Evolutionary conservation across 1,139 yeast genomes (phyloP).

Genomic region (Pichia sp.): DNA sequence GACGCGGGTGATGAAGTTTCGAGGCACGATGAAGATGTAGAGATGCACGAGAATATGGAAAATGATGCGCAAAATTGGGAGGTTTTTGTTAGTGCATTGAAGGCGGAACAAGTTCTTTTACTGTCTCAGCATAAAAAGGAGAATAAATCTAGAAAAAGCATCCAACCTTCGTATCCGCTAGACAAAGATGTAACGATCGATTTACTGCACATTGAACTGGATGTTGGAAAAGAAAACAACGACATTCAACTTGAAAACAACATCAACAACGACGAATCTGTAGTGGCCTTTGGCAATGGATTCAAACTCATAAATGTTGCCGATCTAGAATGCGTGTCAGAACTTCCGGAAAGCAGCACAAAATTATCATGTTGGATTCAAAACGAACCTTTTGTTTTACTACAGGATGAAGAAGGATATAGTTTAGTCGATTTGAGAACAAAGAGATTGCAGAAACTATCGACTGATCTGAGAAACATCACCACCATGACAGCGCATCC

Average conservation of each 20-base stretch:
- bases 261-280: no score
- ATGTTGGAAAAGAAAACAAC: no score
- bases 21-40: constrained; percentile 1
- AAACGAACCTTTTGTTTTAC: constrained; percentile 5
- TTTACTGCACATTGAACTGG: no score
- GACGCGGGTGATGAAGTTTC: not conserved
- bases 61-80: not conserved
- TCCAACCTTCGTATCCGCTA: no score
- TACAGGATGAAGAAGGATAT: no score
- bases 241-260: no score
- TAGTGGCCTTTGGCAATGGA: no score
- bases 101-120: constrained; percentile 5
- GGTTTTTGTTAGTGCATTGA: not conserved
- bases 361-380: constrained; percentile 7
- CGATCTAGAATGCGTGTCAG: no score
- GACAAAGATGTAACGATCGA: no score
- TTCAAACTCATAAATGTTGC: no score
- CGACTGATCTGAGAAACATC: constrained; percentile 1
- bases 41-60: not conserved
- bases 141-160: constrained; percentile 9
- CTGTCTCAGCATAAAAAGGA: constrained; percentile 8
- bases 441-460: not conserved
- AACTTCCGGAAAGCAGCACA: not conserved
- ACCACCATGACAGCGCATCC: constrained; percentile 16
- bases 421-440: not conserved